Percentiles rank a stretch among this genome's conserved stretches.
These are phyloP conservation scores for Solanum commersonii DNA, from an alignment of 257 asterid genomes.

Conservation along the genomic window DNA sequence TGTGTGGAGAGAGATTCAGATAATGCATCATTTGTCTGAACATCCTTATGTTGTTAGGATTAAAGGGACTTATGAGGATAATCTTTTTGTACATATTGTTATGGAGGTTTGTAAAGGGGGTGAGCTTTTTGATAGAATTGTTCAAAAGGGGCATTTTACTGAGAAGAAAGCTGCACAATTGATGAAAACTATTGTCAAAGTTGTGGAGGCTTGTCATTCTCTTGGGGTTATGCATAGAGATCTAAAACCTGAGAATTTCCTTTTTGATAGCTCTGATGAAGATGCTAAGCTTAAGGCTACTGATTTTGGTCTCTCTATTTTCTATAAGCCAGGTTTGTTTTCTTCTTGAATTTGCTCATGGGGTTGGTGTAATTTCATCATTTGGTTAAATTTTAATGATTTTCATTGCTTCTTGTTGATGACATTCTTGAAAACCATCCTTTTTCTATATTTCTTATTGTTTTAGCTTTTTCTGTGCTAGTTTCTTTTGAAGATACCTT, in stretches of 20 bases:
- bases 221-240: constrained; percentile 22
- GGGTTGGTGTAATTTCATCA: not conserved
- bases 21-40: constrained; percentile 16
- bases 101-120: constrained; percentile 23
- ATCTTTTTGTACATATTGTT: constrained; percentile 11
- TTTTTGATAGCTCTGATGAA: constrained; percentile 9
- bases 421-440: not conserved
- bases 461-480: not conserved
- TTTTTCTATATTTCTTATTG: not conserved
- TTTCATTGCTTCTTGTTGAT: not conserved
- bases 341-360: not conserved
- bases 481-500: not conserved
- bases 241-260: constrained; percentile 16
- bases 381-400: not conserved
- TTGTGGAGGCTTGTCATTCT: constrained; percentile 13
- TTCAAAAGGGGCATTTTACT: constrained; percentile 15
- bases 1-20: constrained; percentile 14
- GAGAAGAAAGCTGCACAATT: constrained; percentile 13
- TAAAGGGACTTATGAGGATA: constrained; percentile 15
- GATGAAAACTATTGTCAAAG: constrained; percentile 11
- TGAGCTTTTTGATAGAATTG: constrained; percentile 17
- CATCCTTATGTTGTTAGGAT: constrained; percentile 12
- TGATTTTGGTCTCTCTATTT: constrained; percentile 13
- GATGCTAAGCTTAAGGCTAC: constrained; percentile 15
- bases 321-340: constrained; percentile 13